Evolutionary conservation across 768 basidiomycete genomes (phyloP).

Genomic region (Collybia nuda): DNA sequence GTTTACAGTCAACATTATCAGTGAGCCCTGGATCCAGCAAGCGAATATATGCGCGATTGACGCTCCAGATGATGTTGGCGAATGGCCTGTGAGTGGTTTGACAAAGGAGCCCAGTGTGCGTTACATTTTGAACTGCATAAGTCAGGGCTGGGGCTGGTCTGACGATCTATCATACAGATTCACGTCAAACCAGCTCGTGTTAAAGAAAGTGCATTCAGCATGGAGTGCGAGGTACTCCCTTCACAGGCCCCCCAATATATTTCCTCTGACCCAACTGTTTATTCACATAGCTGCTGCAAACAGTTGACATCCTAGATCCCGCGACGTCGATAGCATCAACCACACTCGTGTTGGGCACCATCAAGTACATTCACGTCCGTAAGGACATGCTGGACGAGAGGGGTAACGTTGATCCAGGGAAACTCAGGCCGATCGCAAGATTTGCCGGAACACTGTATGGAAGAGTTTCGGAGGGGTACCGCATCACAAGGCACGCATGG

Average conservation of each 20-base stretch:
- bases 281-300: conserved; percentile 37
- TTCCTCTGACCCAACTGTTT: not conserved
- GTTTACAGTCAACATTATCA: conserved; percentile 76
- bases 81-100: conserved; percentile 64
- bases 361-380: conserved; percentile 59
- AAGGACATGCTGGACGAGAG: conserved; percentile 48
- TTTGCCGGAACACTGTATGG: conserved; percentile 55
- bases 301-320: conserved; percentile 41
- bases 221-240: conserved; percentile 54
- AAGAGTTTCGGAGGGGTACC: conserved; percentile 43
- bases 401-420: conserved; percentile 45
- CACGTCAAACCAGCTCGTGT: conserved; percentile 54
- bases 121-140: not conserved
- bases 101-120: conserved; percentile 57
- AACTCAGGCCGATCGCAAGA: conserved; percentile 47
- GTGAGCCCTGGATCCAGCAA: conserved; percentile 62
- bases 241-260: too few species aligned
- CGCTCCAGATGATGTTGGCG: conserved; percentile 49
- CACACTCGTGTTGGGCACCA: conserved; percentile 48
- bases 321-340: conserved; percentile 30
- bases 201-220: conserved; percentile 60
- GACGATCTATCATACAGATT: conserved; percentile 22
- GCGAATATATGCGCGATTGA: conserved; percentile 56
- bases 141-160: too few species aligned
- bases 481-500: conserved; percentile 56